These are phyloP conservation scores for Calonectria henricotiae DNA, from an alignment of 2,329 filamentous ascomycete genomes.

Conservation along the genomic window DNA sequence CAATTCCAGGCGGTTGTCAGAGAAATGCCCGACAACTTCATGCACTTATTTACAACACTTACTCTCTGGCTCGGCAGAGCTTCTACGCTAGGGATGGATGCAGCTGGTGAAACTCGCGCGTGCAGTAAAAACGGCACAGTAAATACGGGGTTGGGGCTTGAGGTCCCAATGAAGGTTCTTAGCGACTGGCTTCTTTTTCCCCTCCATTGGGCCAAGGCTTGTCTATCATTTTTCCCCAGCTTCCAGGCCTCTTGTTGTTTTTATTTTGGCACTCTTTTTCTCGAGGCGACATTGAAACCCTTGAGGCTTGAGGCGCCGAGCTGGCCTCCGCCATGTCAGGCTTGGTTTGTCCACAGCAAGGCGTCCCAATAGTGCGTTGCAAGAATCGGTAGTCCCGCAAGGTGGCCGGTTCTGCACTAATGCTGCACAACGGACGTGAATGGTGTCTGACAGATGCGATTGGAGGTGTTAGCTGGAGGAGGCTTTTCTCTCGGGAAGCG, in stretches of 20 bases:
- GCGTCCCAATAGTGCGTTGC: slow-evolving; percentile 27
- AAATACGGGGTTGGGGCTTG: slow-evolving; percentile 2
- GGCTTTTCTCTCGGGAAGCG: slow-evolving; percentile 16
- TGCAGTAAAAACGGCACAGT: slow-evolving; percentile 22
- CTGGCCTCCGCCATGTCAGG: slow-evolving; percentile 4
- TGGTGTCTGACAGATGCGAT: slow-evolving; percentile 17
- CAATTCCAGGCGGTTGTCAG: slow-evolving; percentile 10
- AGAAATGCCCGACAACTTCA: slow-evolving; percentile 27
- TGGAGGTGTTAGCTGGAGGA: slow-evolving; percentile 7
- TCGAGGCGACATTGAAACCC: background rate
- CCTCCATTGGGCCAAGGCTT: background rate
- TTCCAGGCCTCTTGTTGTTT: background rate
- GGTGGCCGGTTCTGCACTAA: slow-evolving; percentile 17
- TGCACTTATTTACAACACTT: slow-evolving; percentile 19
- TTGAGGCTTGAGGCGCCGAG: slow-evolving; percentile 14
- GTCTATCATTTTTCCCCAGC: background rate
- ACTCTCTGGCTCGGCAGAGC: slow-evolving; percentile 22
- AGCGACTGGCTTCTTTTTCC: background rate
- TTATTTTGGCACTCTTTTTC: background rate
- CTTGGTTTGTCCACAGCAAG: slow-evolving; percentile 4
- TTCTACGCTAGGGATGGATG: slow-evolving; percentile 17
- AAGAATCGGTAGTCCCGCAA: slow-evolving; percentile 22
- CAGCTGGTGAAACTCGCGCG: slow-evolving; percentile 28
- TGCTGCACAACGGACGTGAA: slow-evolving; percentile 8
- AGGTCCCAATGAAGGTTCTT: background rate